Percentiles rank a stretch among this genome's conserved stretches.
Evolutionary conservation across 2,329 filamentous ascomycete genomes (phyloP).

Genomic region (Stemphylium lycopersici): DNA sequence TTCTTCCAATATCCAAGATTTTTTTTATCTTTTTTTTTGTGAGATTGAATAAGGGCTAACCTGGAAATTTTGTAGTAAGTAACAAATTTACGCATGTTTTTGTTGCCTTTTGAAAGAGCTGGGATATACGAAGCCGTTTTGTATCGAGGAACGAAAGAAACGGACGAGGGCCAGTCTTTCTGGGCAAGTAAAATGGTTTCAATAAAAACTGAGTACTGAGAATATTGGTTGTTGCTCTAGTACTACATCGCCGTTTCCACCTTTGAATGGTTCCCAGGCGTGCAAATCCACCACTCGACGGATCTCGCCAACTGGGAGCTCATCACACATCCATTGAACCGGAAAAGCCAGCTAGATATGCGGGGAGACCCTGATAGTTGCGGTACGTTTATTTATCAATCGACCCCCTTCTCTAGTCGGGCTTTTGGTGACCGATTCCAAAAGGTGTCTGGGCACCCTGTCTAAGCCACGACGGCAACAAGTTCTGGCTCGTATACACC

Average conservation of each 20-base stretch:
- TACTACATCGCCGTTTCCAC: constrained; percentile 68
- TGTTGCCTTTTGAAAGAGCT: too few species aligned
- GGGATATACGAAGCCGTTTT: not conserved
- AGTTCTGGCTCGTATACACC: constrained; percentile 69
- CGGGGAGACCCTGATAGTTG: constrained; percentile 59
- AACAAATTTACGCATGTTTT: not conserved
- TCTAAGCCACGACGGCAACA: constrained; percentile 64
- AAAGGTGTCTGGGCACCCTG: constrained; percentile 66
- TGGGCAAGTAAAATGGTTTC: not conserved
- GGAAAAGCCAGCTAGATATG: constrained; percentile 59
- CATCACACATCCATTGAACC: constrained; percentile 60
- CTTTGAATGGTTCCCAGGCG: constrained; percentile 67
- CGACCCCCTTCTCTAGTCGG: too few species aligned
- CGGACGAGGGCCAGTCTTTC: not conserved
- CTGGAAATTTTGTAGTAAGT: not conserved
- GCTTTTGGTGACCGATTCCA: constrained; percentile 1
- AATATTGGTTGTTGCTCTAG: not conserved
- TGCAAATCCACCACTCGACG: constrained; percentile 60
- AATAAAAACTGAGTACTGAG: not conserved
- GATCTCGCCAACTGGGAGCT: constrained; percentile 61
- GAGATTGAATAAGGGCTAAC: constrained; percentile 6
- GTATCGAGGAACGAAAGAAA: not conserved
- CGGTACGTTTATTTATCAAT: constrained; percentile 36
- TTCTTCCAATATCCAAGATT: too few species aligned
- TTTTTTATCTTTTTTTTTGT: not conserved